Evolutionary conservation across 176 grass and related monocot genomes (phyloP).

Genomic region (Aegilops tauschii): DNA sequence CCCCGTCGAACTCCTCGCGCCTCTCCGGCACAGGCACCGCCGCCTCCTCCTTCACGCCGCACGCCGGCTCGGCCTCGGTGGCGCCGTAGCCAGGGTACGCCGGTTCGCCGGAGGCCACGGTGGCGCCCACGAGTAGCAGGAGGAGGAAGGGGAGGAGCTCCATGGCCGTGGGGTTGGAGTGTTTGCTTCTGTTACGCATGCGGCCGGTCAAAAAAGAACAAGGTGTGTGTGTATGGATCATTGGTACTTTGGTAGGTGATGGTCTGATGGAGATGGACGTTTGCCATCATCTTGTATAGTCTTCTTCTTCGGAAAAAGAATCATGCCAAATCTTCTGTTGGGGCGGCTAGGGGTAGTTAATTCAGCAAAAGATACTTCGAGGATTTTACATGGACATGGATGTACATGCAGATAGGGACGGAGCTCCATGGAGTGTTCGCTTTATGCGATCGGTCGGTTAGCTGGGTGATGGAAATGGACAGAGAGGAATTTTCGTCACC

Average conservation of each 20-base stretch:
- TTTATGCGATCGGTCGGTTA: no score
- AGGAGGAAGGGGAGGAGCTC: neutral
- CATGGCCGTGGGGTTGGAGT: constrained; percentile 5
- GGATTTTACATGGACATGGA: no score
- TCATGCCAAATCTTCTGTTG: no score
- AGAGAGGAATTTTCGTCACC: no score
- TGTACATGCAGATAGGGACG: no score
- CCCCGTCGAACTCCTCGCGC: constrained; percentile 59
- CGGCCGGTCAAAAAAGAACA: neutral
- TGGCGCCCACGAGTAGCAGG: neutral
- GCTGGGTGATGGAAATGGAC: no score
- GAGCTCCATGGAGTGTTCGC: no score
- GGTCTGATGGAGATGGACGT: no score
- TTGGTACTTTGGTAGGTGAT: neutral
- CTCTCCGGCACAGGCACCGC: constrained; percentile 8
- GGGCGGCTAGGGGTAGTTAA: no score
- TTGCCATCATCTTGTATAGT: no score
- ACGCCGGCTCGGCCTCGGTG: neutral
- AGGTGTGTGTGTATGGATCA: neutral
- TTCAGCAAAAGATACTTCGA: no score
- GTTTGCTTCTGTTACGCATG: neutral
- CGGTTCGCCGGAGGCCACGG: neutral
- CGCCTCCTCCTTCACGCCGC: neutral
- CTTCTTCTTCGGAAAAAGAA: no score
- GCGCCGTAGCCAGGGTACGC: constrained; percentile 23